Evolutionary conservation across 2,329 filamentous ascomycete species (phyloP), one percentile per base, ranked within the genome.

Genomic region (Ceratocystis diversiconidia): DNA sequence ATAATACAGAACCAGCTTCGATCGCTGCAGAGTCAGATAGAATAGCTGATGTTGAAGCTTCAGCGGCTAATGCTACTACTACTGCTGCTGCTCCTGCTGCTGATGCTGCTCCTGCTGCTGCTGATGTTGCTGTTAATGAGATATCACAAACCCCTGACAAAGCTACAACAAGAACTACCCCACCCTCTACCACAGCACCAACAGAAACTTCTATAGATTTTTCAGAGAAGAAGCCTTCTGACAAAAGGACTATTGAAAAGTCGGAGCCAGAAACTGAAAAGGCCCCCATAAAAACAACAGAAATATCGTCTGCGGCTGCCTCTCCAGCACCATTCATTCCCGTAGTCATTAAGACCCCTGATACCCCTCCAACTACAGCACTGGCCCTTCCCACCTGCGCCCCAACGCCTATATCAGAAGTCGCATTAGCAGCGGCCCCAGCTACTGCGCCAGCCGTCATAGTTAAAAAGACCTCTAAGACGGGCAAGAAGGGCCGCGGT

Each of bases 401-500:
- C 25, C 52, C 52, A 2, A 28, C 57, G 22, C 63, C 63, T 6
- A 63, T 61, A 30, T 55, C 79, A 30, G 70, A 71, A 22, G 63
- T 70, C 4, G 67, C 75, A 4, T 76, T 79, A 32, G 76, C 7
- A 57, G 67, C 74, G 80, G 67, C 75, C 0, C 78, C 80, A 10
- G 78, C 79, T 6, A 70, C 77, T 10, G 71, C 70, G 1, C 50
- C 65, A 12, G 64, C 57, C 2, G 57, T 46, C 69, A 77, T 79
- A 1, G 79, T 82, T 66, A 89, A 87, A 73, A 87, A 87, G 70
- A 76, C 81, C 72, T 72, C 82, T 75, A 66, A 79, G 85, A 71
- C 85, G 5, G 79, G 82, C 70, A 85, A 87, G 71, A 85, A 87
- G 68, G 85, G 81, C 44, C 85, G 86, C 67, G 87, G 88, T 19